Evolutionary conservation across 805 yeast genomes (phyloP), one percentile per base, ranked within the genome.

Genomic region (Blastobotrys parvus): DNA sequence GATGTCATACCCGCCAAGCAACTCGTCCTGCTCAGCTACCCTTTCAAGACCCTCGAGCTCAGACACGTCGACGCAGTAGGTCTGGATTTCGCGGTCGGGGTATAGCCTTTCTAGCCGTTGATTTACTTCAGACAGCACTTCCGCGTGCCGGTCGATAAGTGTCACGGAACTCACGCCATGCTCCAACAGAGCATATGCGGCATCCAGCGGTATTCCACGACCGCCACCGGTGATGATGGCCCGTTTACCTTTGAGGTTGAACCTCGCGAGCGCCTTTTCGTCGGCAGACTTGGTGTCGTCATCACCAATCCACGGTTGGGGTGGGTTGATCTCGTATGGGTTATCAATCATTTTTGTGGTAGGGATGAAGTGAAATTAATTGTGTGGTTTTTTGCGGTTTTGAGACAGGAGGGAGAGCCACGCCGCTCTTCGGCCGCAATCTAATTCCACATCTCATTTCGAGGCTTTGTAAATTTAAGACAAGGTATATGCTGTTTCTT

Each of bases 221-320:
- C 31, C 46, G 3, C 40, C 46, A 6, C 46, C 46, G 3, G 46
- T 43, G 18, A 43, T 31, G 18, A 42, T 36, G 13, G 39, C 45
- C 11, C 15, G 21, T 37, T 42, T 42, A 17, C 39, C 45, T 11
- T 18, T 18, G 6, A 42, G 19, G 5, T 37, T 23, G 27, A 42
- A 42, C 17, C 45, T 7, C 15, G 20, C 21, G 20, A 42, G 34
- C 3, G 45, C 45, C 32, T 37, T 35, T 8, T 30, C 21, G 10
- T 42, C 38, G 19, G 47, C 37, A 22, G 62, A 63, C n/a, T 43
- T 51, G 21, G 62, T 61, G 30, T 54, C 47, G 41, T 56, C 63
- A 43, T 46, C 60, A 17, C 43, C 38, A 11, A 21, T 3, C 35
- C 35, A 32, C 17, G 3, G 10, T 18, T 32, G 35, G 11, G 35